Evolutionary conservation across 345 rosid species (phyloP).

Genomic region (Gossypium australe): DNA sequence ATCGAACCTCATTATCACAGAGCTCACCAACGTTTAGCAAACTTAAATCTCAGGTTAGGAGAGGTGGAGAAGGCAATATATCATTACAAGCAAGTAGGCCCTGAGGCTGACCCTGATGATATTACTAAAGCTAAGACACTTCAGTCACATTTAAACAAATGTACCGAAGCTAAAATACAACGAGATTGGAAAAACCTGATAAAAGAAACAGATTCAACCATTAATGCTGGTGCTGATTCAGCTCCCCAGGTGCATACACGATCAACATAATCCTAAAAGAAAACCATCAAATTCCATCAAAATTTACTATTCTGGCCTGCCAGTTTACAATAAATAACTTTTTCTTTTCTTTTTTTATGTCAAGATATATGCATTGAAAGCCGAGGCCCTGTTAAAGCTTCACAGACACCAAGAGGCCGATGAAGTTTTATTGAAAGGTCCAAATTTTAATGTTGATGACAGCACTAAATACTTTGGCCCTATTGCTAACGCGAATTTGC

Average conservation of each 20-base stretch:
- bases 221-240: slow-evolving; percentile 74
- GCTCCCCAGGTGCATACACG: slow-evolving; percentile 59
- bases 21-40: slow-evolving; percentile 91
- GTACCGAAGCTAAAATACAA: slow-evolving; percentile 58
- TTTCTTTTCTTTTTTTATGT: neutral
- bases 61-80: slow-evolving; percentile 81
- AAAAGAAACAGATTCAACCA: slow-evolving; percentile 48
- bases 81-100: slow-evolving; percentile 84
- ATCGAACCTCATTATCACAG: slow-evolving; percentile 83
- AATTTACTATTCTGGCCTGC: neutral
- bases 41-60: slow-evolving; percentile 83
- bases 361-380: slow-evolving; percentile 76
- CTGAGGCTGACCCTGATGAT: slow-evolving; percentile 73
- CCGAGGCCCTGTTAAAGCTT: slow-evolving; percentile 76
- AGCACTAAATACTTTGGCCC: slow-evolving; percentile 75
- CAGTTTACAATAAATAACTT: neutral
- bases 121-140: slow-evolving; percentile 58
- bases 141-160: slow-evolving; percentile 49
- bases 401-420: slow-evolving; percentile 79
- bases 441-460: slow-evolving; percentile 51
- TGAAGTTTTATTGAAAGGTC: slow-evolving; percentile 46
- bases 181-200: slow-evolving; percentile 71
- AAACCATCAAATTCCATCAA: neutral
- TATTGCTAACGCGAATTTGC: slow-evolving; percentile 58
- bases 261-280: neutral